These are phyloP conservation scores for Verbascum thapsus DNA, from an alignment of 257 asterid species.

Conservation along the genomic window DNA sequence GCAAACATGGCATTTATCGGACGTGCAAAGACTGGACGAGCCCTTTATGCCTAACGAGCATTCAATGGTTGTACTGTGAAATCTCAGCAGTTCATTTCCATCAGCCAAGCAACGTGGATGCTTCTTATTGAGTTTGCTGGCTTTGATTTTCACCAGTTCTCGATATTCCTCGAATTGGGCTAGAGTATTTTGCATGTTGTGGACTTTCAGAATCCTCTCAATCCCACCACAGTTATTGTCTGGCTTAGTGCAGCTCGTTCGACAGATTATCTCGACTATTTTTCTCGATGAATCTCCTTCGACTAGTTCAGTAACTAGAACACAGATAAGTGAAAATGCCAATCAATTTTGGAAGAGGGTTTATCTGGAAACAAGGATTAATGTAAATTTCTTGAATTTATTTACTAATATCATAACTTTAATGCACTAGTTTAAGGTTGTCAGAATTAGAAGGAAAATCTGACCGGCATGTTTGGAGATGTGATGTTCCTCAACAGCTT, in stretches of 20 bases:
- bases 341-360: too few relatives aligned
- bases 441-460: neutral
- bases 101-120: conserved; percentile 97
- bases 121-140: conserved; percentile 69
- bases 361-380: too few relatives aligned
- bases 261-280: conserved; percentile 86
- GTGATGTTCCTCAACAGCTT: conserved; percentile 81
- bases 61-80: conserved; percentile 65
- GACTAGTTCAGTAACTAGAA: conserved; percentile 75
- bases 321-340: too few relatives aligned
- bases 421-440: too few relatives aligned
- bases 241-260: conserved; percentile 51
- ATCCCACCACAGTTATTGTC: conserved; percentile 49
- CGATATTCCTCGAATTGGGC: conserved; percentile 89
- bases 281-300: conserved; percentile 91
- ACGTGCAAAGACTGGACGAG: conserved; percentile 60
- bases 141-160: conserved; percentile 75
- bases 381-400: too few relatives aligned
- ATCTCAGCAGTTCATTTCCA: conserved; percentile 85
- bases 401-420: too few relatives aligned
- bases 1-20: conserved; percentile 66
- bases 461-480: conserved; percentile 89
- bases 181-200: conserved; percentile 77
- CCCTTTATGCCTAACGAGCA: conserved; percentile 65
- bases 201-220: conserved; percentile 81